These are phyloP conservation scores for Thinopyrum elongatum DNA, from an alignment of 176 grass and related monocot species.

Conservation along the genomic window DNA sequence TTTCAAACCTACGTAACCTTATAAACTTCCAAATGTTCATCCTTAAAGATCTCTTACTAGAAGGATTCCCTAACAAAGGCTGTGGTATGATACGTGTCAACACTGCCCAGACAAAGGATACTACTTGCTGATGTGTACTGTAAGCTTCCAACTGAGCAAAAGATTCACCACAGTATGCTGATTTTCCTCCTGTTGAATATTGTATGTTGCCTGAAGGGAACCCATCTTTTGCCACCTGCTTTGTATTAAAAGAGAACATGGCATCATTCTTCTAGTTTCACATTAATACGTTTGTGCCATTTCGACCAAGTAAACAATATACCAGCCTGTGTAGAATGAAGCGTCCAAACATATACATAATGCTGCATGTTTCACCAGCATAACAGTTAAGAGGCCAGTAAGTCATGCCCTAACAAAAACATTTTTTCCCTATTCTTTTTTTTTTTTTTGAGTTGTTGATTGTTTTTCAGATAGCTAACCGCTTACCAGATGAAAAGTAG, in stretches of 20 bases:
- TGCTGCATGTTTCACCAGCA: slow-evolving; percentile 1
- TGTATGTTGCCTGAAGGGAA: neutral
- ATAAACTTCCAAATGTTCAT: slow-evolving; percentile 86
- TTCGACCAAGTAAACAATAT: slow-evolving; percentile 9
- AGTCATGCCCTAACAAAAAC: neutral
- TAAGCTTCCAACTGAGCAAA: slow-evolving; percentile 54
- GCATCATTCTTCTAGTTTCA: slow-evolving; percentile 7
- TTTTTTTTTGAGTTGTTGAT: too few relatives aligned
- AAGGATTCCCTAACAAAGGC: slow-evolving; percentile 65
- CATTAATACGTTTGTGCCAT: neutral
- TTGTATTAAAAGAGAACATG: slow-evolving; percentile 16
- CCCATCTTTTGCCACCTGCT: slow-evolving; percentile 5
- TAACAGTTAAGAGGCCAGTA: slow-evolving; percentile 28
- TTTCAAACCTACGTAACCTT: slow-evolving; percentile 58
- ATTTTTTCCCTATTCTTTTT: neutral
- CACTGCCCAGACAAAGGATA: slow-evolving; percentile 82
- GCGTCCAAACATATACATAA: neutral
- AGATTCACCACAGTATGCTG: slow-evolving; percentile 20
- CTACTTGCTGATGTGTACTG: slow-evolving; percentile 65
- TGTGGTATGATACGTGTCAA: slow-evolving; percentile 63
- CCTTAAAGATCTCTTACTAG: slow-evolving; percentile 64
- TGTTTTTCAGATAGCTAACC: too few relatives aligned
- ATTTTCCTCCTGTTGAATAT: slow-evolving; percentile 9
- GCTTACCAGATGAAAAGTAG: neutral
- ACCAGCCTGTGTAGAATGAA: neutral